Conservation (phyloP, 495 filamentous ascomycete species). For the Cairneyella variabilis region DNA sequence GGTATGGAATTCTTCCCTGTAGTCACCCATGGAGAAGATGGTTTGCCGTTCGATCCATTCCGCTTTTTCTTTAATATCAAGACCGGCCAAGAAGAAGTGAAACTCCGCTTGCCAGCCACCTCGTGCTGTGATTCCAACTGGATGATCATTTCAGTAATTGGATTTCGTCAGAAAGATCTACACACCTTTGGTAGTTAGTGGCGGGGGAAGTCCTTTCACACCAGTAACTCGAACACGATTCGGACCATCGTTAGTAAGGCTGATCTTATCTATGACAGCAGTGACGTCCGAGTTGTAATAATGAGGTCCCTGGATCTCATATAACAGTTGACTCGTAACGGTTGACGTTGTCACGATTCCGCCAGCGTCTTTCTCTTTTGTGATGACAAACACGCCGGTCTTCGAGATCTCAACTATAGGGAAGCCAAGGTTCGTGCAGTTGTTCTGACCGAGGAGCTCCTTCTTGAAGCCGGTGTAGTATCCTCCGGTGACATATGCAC, state of each 20-base stretch:
- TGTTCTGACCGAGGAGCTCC: slow-evolving; percentile 32
- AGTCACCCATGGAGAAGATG: background rate
- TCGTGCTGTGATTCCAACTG: background rate
- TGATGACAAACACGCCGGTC: slow-evolving; percentile 40
- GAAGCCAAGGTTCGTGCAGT: slow-evolving; percentile 54
- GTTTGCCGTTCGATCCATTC: slow-evolving; percentile 11
- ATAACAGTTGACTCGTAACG: slow-evolving; percentile 50
- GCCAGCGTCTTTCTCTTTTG: slow-evolving; percentile 14
- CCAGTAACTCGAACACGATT: slow-evolving; percentile 43
- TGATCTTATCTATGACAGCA: slow-evolving; percentile 41
- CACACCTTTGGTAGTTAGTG: slow-evolving; percentile 25
- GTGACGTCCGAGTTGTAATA: slow-evolving; percentile 58
- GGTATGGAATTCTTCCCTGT: background rate
- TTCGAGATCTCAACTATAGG: slow-evolving; percentile 55
- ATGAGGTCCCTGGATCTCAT: slow-evolving; percentile 57
- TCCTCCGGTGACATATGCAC: slow-evolving; percentile 51
- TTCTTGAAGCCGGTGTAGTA: slow-evolving; percentile 59
- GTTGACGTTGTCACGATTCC: slow-evolving; percentile 41
- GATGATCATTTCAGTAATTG: background rate
- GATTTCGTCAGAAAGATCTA: background rate
- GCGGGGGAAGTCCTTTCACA: slow-evolving; percentile 42
- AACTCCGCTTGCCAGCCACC: slow-evolving; percentile 13
- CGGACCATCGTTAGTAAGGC: slow-evolving; percentile 39
- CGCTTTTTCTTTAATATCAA: slow-evolving; percentile 26
- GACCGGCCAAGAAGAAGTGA: slow-evolving; percentile 20